Base-by-base conservation (phyloP, 768 basidiomycete genomes). In the Mrakia gelida region DNA sequence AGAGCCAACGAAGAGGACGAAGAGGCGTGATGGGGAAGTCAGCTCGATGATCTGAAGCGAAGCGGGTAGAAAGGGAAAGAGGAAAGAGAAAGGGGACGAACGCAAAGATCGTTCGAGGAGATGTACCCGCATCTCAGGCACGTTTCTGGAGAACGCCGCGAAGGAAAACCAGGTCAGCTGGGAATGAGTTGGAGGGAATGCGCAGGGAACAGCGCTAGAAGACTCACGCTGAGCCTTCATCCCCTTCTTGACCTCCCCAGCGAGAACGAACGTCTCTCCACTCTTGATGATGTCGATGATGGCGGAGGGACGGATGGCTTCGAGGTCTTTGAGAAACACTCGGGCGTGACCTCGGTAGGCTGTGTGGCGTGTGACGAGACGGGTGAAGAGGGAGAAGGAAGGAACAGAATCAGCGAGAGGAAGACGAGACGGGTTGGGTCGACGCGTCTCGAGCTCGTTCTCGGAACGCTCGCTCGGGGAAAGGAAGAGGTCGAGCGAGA, bases 201-300 rank as follows among this genome's bases (percentile, higher is more conserved):
- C 9, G 21, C 13, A 28, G 23, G n/a, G n/a, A n/a, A n/a, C n/a
- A n/a, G n/a, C n/a, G n/a, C n/a, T n/a, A n/a, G n/a, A n/a, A n/a
- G n/a, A 86, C 91, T 84, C 85, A 96, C 95, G 92, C 84, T 95
- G 92, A 41, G 87, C 84, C 83, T 94, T 94, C 84, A 94, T 92
- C 0, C 89, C 88, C 18, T 90, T 90, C 82, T 91, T 92, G n/a
- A 95, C 89, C 80, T 92, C 92, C 68, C 93, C 91, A 80, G 88
- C 89, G 30, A 95, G 86, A 82, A 94, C 92, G 81, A 95, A 95
- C 1, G 92, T 91, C 83, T 98, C 95, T 10, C 95, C 95, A 0
- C 92, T 95, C 84, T 97, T 94, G 41, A 98, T 97, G 79, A 98
- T 96, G 83, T 99, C 97, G 80, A 99, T 93, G 80, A 99, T 97